Conservation (phyloP, 345 rosid species). For the Salix dunnii region DNA sequence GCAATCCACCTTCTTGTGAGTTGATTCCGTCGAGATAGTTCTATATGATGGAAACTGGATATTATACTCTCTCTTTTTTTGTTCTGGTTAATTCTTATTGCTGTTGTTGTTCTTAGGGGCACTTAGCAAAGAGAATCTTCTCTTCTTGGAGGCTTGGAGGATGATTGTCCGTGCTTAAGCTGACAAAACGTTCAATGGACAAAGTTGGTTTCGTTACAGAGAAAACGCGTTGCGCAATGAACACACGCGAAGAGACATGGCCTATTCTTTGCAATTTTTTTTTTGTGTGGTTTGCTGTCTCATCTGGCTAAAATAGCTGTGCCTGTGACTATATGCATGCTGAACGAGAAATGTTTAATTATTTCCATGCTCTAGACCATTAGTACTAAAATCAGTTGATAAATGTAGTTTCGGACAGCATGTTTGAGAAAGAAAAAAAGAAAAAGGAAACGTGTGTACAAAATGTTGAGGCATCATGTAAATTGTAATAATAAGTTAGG, state of each 20-base stretch:
- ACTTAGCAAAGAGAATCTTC: constrained; percentile 74
- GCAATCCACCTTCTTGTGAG: constrained; percentile 62
- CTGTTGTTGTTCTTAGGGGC: constrained; percentile 51
- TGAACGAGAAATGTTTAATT: too few relatives aligned
- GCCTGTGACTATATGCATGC: too few relatives aligned
- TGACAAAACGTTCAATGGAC: constrained; percentile 90
- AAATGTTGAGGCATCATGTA: neutral
- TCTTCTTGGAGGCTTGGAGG: constrained; percentile 96
- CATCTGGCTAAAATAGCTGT: constrained; percentile 8
- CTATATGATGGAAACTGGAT: neutral
- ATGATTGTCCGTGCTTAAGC: constrained; percentile 88
- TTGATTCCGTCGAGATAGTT: neutral
- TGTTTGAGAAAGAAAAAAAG: neutral
- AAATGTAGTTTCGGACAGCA: neutral
- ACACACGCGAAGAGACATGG: constrained; percentile 86
- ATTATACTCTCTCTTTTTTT: too few relatives aligned
- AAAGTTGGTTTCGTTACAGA: constrained; percentile 96
- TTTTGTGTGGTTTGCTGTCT: neutral
- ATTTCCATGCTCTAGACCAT: too few relatives aligned
- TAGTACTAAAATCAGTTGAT: neutral
- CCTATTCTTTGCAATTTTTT: neutral
- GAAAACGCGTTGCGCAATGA: constrained; percentile 85
- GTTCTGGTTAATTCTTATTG: too few relatives aligned
- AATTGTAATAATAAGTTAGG: too few relatives aligned
- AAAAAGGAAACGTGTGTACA: neutral